Conservation (phyloP, 208 protist genomes). For the Tritrichomonas foetus region DNA sequence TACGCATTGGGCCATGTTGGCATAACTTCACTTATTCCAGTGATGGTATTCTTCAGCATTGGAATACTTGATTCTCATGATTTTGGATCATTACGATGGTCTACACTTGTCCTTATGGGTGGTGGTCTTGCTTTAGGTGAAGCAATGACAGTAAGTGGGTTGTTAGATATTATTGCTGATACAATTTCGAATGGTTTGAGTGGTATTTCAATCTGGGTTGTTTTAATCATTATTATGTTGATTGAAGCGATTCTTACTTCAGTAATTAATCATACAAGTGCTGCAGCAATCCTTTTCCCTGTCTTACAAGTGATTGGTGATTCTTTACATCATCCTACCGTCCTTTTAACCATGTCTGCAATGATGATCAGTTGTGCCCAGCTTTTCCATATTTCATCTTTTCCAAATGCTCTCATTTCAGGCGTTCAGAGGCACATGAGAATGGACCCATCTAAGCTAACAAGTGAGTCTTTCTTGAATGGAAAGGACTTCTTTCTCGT, state of each 20-base stretch:
- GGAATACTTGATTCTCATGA: neutral
- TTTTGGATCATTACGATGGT: slow-evolving; percentile 24
- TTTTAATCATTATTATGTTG: neutral
- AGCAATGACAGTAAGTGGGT: neutral
- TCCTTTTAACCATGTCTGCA: neutral
- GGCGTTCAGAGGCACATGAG: neutral
- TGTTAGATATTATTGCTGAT: neutral
- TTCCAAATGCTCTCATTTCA: neutral
- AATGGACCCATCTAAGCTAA: slow-evolving; percentile 28
- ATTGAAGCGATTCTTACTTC: slow-evolving; percentile 19
- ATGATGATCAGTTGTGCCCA: neutral
- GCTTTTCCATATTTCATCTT: slow-evolving; percentile 23
- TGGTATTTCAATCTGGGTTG: neutral
- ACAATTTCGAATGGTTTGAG: neutral
- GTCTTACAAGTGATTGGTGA: slow-evolving; percentile 14
- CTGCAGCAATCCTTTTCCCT: slow-evolving; percentile 15
- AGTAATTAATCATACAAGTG: slow-evolving; percentile 15
- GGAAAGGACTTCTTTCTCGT: neutral
- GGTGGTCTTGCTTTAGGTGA: neutral
- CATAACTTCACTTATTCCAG: slow-evolving; percentile 33
- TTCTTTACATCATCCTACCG: neutral
- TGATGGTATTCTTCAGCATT: neutral
- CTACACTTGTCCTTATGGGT: slow-evolving; percentile 20
- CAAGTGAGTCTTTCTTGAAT: neutral
- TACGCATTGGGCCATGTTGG: neutral